phyloP scores from a whole-genome alignment of 495 filamentous ascomycete genomes.

The Letharia columbiana region DNA sequence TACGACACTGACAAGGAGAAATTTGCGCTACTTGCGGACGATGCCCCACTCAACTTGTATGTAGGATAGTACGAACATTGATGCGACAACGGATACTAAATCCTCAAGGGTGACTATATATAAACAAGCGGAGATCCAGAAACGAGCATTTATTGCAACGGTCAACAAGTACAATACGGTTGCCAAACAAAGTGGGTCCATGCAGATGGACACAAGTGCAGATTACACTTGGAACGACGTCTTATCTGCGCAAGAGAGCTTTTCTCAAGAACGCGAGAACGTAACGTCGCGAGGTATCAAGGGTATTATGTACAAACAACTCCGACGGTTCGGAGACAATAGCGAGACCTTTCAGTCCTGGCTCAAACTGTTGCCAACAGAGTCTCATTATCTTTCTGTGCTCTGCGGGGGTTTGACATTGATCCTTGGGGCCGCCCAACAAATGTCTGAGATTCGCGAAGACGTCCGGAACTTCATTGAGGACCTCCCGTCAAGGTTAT shows the following conservation, averaged over 20 bases:
- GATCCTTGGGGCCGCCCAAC: conserved; percentile 3
- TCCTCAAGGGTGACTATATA: background rate
- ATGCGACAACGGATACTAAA: background rate
- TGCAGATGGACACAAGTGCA: background rate
- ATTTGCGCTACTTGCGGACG: background rate
- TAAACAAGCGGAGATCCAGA: background rate
- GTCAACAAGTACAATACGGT: background rate
- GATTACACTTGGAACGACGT: background rate
- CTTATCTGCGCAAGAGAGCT: background rate
- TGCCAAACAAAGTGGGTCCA: background rate
- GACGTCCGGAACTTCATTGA: background rate
- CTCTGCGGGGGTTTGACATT: conserved; percentile 9
- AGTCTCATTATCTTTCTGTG: conserved; percentile 10
- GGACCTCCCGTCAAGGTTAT: background rate
- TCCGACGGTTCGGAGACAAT: conserved; percentile 6
- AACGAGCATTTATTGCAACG: background rate
- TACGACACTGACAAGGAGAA: conserved; percentile 1
- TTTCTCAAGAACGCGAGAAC: background rate
- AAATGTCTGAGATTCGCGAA: conserved; percentile 1
- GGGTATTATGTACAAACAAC: background rate
- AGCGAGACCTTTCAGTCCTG: conserved; percentile 5
- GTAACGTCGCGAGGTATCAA: background rate
- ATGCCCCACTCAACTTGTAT: background rate
- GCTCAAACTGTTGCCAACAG: conserved; percentile 8
- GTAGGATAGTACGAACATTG: background rate